Evolutionary conservation across 495 filamentous ascomycete genomes (phyloP).

Genomic region (Pseudomonodictys pantanalensis): DNA sequence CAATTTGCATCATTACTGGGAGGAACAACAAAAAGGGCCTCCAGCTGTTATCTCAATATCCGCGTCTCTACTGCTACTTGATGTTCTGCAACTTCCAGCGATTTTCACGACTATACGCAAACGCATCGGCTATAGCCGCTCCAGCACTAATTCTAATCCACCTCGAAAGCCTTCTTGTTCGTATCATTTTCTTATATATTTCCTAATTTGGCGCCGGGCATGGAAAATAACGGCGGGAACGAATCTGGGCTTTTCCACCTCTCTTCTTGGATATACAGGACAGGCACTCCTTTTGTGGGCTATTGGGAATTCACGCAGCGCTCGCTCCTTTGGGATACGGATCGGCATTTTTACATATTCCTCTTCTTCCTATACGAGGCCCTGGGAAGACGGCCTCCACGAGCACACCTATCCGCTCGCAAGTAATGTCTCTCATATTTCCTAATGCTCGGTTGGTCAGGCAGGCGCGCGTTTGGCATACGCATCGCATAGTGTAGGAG

Average conservation of each 20-base stretch:
- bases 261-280: neutral
- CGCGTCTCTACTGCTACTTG: too few relatives aligned
- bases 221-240: neutral
- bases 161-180: neutral
- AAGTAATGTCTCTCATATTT: neutral
- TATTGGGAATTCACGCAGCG: too few relatives aligned
- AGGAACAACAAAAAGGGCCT: neutral
- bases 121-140: neutral
- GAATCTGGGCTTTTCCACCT: neutral
- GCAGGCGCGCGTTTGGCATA: neutral
- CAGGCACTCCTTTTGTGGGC: neutral
- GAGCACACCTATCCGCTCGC: too few relatives aligned
- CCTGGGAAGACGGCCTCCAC: too few relatives aligned
- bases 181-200: neutral
- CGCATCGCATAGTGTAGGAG: too few relatives aligned
- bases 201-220: neutral
- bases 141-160: neutral
- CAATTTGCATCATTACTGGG: neutral
- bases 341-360: too few relatives aligned
- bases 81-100: neutral
- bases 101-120: neutral
- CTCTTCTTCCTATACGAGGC: too few relatives aligned
- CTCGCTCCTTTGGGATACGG: too few relatives aligned
- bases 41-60: neutral
- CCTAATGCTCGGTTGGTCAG: neutral